Percentiles rank a stretch among this genome's conserved stretches.
Evolutionary conservation across 495 filamentous ascomycete genomes (phyloP).

Genomic region (Aspergillus homomorphus): DNA sequence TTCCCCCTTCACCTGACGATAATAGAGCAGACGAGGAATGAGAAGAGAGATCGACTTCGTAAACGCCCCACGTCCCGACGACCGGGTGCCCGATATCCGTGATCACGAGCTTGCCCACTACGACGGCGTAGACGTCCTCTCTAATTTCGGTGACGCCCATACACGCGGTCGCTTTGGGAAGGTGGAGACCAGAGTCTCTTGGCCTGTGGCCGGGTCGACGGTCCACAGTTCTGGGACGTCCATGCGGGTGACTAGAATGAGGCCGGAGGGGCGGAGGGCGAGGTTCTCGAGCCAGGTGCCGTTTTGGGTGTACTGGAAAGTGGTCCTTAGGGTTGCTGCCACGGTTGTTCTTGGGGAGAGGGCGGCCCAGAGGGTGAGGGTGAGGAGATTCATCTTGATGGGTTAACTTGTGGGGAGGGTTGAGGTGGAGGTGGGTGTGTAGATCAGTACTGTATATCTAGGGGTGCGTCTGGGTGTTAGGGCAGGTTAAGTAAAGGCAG

Average conservation of each 20-base stretch:
- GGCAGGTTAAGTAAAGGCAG: too few species aligned
- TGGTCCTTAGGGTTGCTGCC: too few species aligned
- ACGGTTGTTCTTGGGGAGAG: neutral
- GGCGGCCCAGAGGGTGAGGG: neutral
- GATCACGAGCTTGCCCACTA: slow-evolving; percentile 37
- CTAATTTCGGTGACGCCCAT: slow-evolving; percentile 43
- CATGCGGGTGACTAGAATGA: slow-evolving; percentile 35
- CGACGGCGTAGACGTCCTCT: slow-evolving; percentile 42
- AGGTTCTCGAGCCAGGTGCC: slow-evolving; percentile 45
- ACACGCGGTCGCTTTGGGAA: slow-evolving; percentile 34
- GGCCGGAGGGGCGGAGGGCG: slow-evolving; percentile 25
- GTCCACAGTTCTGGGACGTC: slow-evolving; percentile 39
- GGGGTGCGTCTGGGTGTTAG: too few species aligned
- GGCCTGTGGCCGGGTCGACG: slow-evolving; percentile 33
- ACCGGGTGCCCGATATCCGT: slow-evolving; percentile 4
- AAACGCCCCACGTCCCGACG: neutral
- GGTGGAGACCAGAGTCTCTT: slow-evolving; percentile 25
- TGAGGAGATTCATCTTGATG: too few species aligned
- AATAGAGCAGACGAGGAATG: too few species aligned
- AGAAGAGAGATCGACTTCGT: neutral
- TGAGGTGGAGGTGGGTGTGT: too few species aligned
- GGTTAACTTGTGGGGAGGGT: too few species aligned
- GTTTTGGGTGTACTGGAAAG: slow-evolving; percentile 33
- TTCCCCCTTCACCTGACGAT: too few species aligned
- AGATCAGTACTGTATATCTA: too few species aligned